Evolutionary conservation across 208 protist genomes (phyloP).

Genomic region (Crithidia sp.): DNA sequence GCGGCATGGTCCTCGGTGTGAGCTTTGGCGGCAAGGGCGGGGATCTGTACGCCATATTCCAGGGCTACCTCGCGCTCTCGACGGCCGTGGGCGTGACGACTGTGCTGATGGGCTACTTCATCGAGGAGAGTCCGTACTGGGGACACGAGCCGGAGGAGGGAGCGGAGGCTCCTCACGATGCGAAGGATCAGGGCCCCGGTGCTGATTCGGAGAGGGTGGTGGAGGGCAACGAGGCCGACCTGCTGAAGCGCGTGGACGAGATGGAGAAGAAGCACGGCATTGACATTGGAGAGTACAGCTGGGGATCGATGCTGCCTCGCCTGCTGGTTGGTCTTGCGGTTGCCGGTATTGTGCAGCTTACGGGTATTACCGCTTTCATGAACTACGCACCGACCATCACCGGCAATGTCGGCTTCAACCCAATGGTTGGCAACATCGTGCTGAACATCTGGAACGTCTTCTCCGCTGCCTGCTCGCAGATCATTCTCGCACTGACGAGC

Average conservation of each 20-base stretch:
- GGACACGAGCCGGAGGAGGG: background rate
- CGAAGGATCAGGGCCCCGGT: background rate
- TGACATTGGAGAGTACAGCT: conserved; percentile 44
- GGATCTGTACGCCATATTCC: conserved; percentile 39
- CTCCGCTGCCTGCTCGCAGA: conserved; percentile 63
- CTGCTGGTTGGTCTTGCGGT: conserved; percentile 53
- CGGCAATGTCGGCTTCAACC: conserved; percentile 53
- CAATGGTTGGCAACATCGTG: conserved; percentile 72
- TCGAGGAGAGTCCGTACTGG: conserved; percentile 26
- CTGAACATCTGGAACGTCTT: conserved; percentile 88
- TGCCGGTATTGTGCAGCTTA: conserved; percentile 73
- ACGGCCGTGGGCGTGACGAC: conserved; percentile 56
- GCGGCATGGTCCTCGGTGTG: conserved; percentile 53
- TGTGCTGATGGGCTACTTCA: conserved; percentile 54
- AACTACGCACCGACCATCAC: conserved; percentile 86
- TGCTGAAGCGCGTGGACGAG: conserved; percentile 23
- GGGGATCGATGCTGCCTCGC: conserved; percentile 42
- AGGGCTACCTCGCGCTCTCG: conserved; percentile 65
- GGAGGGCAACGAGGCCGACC: conserved; percentile 31
- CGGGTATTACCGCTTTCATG: conserved; percentile 85
- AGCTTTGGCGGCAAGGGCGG: conserved; percentile 33
- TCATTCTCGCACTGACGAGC: conserved; percentile 58
- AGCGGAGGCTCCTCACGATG: background rate
- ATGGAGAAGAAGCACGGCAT: conserved; percentile 22
- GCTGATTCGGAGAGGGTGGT: background rate